Evolutionary conservation across 345 rosid genomes (phyloP), one percentile per base, ranked within the genome.

Genomic region (Dovyalis caffra): DNA sequence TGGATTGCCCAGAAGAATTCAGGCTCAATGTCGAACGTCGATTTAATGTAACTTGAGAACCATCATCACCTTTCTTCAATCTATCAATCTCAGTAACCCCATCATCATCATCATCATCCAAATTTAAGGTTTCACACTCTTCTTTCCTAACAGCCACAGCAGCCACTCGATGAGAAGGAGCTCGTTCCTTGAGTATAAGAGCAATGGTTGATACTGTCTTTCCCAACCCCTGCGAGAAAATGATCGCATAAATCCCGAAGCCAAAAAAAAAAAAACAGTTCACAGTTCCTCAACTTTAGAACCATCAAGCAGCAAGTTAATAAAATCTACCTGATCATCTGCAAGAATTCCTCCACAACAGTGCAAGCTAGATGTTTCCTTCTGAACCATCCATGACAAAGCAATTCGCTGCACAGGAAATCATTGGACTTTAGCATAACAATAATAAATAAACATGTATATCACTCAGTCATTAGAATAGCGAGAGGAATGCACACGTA

Each of bases 311-410:
- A 64, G 75, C 65, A 78, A 75, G 38, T 8, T 67, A 66, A 69
- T 20, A 69, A 58, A 67, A 66, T 61, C 45, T 45, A 92, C 99
- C 97, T 95, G 99, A 84, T 95, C 99, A 84, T 95, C 99, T 40
- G 99, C 99, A 71, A 95, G 97, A 78, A 95, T 95, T 84, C 99
- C 99, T 78, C 99, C 99, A 0, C 88, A 87, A 85, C 99, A 95
- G 64, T 90, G 79, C 31, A 74, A 7, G 73, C 88, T 74, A 38
- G 83, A 86, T 10, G 83, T 95, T 84, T 95, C 99, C 86, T 92
- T 91, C 68, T 91, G 90, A 76, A 83, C 79, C 99, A 95, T 95
- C 99, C 99, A 95, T 64, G 97, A 90, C 87, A 95, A 87, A 53
- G 97, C 99, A 85, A 95, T 95, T 77, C 92, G 87, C 97, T 95